Base-by-base conservation (phyloP, 306 rosid genomes). In the Sesbania bispinosa region DNA sequence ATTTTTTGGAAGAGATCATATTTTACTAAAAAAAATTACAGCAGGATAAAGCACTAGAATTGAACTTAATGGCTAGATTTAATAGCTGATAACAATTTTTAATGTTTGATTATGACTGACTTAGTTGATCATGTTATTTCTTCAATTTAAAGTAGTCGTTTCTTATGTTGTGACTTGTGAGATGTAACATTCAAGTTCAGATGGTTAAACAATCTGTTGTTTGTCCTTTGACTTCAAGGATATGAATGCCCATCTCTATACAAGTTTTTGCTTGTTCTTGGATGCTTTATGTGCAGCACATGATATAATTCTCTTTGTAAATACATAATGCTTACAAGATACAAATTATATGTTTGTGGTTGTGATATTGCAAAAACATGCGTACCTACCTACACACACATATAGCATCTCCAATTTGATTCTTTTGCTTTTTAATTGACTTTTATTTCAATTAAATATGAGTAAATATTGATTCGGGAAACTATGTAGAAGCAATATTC, bases 131-230 rank as follows among this genome's bases (percentile, higher is more conserved):
- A 10, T 26, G 23, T 41, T 21, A 41, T 63, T 11, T 50, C 70
- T 47, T 38, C 41, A 27, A 43, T 43, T 43, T 66, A 32, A 42
- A 29, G 54, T 19, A n/a, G 14, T 35, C 10, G 0, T 36, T 6
- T 52, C 27, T 30, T 55, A 27, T 57, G 67, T 55, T 54, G 30
- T 71, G 77, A 60, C 35, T 38, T 52, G 47, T 74, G 66, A n/a
- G n/a, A n/a, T n/a, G n/a, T n/a, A n/a, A n/a, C n/a, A n/a, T n/a
- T n/a, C n/a, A n/a, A n/a, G n/a, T n/a, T n/a, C n/a, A n/a, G 63
- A 36, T 36, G 24, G 59, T 14, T 21, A 48, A 46, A 13, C 8
- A 23, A 54, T 24, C 53, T 45, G 41, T 33, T 51, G n/a, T n/a
- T n/a, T n/a, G 55, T 67, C 35, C 50, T 33, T 51, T 11, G 15